These are phyloP conservation scores for Rutidosis leptorrhynchoides DNA, from an alignment of 129 eudicot species.

Conservation along the genomic window DNA sequence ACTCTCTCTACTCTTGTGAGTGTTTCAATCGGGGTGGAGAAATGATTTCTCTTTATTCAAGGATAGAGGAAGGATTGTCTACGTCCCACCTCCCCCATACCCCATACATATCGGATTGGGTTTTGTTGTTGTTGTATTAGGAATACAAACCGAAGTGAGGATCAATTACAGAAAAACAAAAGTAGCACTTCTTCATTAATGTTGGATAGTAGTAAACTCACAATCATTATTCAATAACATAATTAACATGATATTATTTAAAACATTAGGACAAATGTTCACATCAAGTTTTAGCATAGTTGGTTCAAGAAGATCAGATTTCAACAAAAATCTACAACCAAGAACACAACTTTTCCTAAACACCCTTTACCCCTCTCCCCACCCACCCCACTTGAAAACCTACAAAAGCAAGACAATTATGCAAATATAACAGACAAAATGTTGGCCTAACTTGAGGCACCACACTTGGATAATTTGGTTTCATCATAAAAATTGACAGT, in stretches of 20 bases:
- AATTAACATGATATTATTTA: slow-evolving; percentile 5
- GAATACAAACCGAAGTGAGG: neutral
- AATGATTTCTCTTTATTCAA: too few relatives aligned
- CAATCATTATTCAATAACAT: slow-evolving; percentile 12
- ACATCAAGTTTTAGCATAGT: slow-evolving; percentile 30
- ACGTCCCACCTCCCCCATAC: too few relatives aligned
- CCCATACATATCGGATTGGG: too few relatives aligned
- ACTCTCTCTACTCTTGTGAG: too few relatives aligned
- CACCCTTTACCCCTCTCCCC: slow-evolving; percentile 11
- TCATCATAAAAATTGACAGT: slow-evolving; percentile 23
- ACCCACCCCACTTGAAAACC: slow-evolving; percentile 30
- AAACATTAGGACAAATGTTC: slow-evolving; percentile 29
- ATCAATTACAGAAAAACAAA: neutral
- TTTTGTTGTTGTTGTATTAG: too few relatives aligned
- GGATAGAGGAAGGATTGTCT: too few relatives aligned
- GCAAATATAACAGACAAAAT: slow-evolving; percentile 14
- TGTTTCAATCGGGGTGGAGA: too few relatives aligned
- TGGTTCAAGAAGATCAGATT: slow-evolving; percentile 21
- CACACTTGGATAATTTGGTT: slow-evolving; percentile 16
- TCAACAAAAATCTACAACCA: slow-evolving; percentile 12
- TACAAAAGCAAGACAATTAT: slow-evolving; percentile 8
- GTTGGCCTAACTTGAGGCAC: neutral
- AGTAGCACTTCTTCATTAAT: neutral
- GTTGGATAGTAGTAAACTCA: neutral
- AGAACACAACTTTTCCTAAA: slow-evolving; percentile 21